phyloP scores from a whole-genome alignment of 352 stramenopile species.

The Pythium dissimile region DNA sequence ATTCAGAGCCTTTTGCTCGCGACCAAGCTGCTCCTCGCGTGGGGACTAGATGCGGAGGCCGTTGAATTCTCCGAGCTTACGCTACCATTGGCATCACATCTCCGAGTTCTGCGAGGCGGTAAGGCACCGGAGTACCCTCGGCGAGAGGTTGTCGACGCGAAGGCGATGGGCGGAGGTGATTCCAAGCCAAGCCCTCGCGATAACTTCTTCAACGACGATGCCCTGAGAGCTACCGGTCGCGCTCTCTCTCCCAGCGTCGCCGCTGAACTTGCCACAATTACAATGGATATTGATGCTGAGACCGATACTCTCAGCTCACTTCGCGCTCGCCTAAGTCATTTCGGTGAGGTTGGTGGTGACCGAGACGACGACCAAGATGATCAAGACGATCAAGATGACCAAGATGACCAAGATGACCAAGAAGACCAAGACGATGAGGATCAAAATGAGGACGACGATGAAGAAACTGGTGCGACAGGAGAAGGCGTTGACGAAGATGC shows the following conservation, averaged over 20 bases:
- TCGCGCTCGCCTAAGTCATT: slow-evolving; percentile 60
- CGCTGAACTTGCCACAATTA: slow-evolving; percentile 25
- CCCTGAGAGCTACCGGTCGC: too few species aligned
- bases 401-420: slow-evolving; percentile 55
- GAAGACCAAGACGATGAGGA: slow-evolving; percentile 62
- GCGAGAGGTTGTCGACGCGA: slow-evolving; percentile 1
- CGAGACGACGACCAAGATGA: slow-evolving; percentile 45
- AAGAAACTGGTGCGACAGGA: slow-evolving; percentile 41
- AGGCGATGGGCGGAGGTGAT: background rate
- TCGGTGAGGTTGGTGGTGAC: slow-evolving; percentile 36
- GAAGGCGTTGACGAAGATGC: slow-evolving; percentile 86
- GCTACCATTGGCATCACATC: slow-evolving; percentile 61
- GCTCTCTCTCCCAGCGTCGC: too few species aligned
- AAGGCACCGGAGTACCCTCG: slow-evolving; percentile 48
- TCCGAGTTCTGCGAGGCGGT: slow-evolving; percentile 71
- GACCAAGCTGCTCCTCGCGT: slow-evolving; percentile 63
- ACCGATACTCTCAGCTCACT: slow-evolving; percentile 58
- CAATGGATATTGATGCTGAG: slow-evolving; percentile 74
- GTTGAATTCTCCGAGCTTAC: slow-evolving; percentile 17
- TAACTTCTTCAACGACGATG: background rate
- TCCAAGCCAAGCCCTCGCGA: background rate
- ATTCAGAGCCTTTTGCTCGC: slow-evolving; percentile 74
- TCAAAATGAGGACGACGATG: slow-evolving; percentile 58
- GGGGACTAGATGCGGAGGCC: slow-evolving; percentile 28
- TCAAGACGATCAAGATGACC: slow-evolving; percentile 42